These are phyloP conservation scores for Diplotaxis tenuifolia DNA, from an alignment of 345 rosid species.

Conservation along the genomic window DNA sequence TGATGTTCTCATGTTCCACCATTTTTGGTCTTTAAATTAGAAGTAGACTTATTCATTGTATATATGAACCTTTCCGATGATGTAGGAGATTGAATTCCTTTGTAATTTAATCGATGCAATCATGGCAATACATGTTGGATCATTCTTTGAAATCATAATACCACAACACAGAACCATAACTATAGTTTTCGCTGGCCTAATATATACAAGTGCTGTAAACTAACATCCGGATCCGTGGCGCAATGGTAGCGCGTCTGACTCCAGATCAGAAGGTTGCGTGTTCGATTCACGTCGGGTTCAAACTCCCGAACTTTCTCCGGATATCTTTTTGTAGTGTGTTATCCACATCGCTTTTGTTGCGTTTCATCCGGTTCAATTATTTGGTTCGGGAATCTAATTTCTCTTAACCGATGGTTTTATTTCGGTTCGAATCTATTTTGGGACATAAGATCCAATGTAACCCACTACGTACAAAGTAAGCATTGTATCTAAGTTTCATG, in stretches of 20 bases:
- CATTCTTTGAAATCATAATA: not conserved
- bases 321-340: not conserved
- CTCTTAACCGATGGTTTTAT: not conserved
- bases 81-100: not conserved
- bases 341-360: not conserved
- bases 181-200: not conserved
- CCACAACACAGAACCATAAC: not conserved
- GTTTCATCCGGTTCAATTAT: not conserved
- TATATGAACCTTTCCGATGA: not conserved
- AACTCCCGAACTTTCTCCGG: slow-evolving; percentile 10
- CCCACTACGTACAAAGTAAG: too few relatives aligned
- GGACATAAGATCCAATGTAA: too few relatives aligned
- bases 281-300: slow-evolving; percentile 95
- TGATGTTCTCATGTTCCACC: slow-evolving; percentile 9
- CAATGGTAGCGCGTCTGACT: slow-evolving; percentile 98
- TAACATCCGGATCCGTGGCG: slow-evolving; percentile 70
- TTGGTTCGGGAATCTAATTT: not conserved
- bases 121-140: not conserved
- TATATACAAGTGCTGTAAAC: not conserved
- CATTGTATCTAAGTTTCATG: too few relatives aligned
- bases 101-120: not conserved
- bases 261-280: slow-evolving; percentile 99
- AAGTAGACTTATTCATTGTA: not conserved
- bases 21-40: not conserved
- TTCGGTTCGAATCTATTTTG: not conserved